A percentile compares a stretch with the other conserved stretches of the same genome.
phyloP scores from a whole-genome alignment of 352 stramenopile genomes.

The Thalassiosira hispida region DNA sequence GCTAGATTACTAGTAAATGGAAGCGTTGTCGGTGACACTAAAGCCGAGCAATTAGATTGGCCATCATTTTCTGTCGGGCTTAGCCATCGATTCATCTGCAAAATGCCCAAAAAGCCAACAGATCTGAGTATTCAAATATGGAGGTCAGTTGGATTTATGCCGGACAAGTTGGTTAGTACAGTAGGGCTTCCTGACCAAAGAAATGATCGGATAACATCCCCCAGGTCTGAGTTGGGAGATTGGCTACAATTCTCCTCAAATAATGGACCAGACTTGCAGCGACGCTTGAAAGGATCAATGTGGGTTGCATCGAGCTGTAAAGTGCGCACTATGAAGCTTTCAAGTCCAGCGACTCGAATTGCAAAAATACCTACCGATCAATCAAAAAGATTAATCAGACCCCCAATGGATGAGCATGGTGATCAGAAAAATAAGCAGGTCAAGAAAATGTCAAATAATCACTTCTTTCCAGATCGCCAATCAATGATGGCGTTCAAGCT shows the following conservation, averaged over 20 bases:
- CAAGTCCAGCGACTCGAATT: slow-evolving; percentile 9
- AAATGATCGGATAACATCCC: background rate
- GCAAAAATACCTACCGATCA: slow-evolving; percentile 3
- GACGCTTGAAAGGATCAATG: slow-evolving; percentile 30
- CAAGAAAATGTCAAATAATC: background rate
- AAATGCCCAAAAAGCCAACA: slow-evolving; percentile 33
- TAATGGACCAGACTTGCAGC: slow-evolving; percentile 10
- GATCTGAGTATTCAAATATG: slow-evolving; percentile 47
- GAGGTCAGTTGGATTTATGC: slow-evolving; percentile 23
- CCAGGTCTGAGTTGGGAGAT: background rate
- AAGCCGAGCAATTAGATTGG: slow-evolving; percentile 35
- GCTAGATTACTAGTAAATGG: slow-evolving; percentile 49
- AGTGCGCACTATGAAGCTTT: background rate
- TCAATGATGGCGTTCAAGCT: slow-evolving; percentile 42
- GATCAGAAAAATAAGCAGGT: background rate
- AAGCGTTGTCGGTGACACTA: slow-evolving; percentile 42
- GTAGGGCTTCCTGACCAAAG: background rate
- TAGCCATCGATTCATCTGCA: slow-evolving; percentile 48
- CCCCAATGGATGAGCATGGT: background rate
- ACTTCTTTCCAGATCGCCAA: slow-evolving; percentile 18
- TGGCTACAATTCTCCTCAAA: slow-evolving; percentile 40
- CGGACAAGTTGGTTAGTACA: slow-evolving; percentile 21
- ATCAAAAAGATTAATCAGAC: slow-evolving; percentile 12
- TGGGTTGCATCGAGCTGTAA: slow-evolving; percentile 15
- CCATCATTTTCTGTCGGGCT: slow-evolving; percentile 39